Conservation (phyloP, 352 stramenopile genomes). For the Globisporangium abappressorium region DNA sequence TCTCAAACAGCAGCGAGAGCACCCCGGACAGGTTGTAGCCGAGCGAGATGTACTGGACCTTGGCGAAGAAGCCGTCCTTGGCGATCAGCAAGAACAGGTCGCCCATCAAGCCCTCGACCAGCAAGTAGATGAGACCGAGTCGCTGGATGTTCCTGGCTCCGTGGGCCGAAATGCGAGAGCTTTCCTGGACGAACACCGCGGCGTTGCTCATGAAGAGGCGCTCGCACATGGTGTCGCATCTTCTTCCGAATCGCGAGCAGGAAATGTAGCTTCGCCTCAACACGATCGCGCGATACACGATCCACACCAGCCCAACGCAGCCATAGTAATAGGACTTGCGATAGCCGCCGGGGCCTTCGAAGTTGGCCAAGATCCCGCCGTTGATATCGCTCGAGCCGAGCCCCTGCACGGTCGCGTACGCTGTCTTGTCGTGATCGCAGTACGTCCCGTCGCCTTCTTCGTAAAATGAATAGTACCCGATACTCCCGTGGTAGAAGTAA, state of each 20-base stretch:
- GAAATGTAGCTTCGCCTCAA: constrained; percentile 21
- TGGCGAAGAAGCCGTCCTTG: constrained; percentile 17
- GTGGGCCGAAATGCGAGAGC: constrained; percentile 1
- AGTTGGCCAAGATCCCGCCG: neutral
- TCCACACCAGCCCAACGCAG: constrained; percentile 18
- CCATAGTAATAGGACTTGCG: constrained; percentile 26
- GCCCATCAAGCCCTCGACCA: constrained; percentile 27
- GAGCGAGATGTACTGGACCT: constrained; percentile 33
- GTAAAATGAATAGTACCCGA: constrained; percentile 31
- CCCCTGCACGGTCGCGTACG: neutral
- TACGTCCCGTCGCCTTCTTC: constrained; percentile 23
- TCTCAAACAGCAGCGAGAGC: constrained; percentile 25
- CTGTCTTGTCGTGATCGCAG: constrained; percentile 17
- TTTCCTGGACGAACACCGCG: neutral
- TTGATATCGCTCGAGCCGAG: neutral
- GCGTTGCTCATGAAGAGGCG: neutral
- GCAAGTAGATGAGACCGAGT: constrained; percentile 22
- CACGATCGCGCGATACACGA: constrained; percentile 22
- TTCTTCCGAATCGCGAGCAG: constrained; percentile 2
- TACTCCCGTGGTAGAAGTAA: constrained; percentile 27
- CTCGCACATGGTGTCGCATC: neutral
- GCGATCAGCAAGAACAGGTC: constrained; percentile 32
- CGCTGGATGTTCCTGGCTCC: constrained; percentile 28
- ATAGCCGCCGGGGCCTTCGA: constrained; percentile 11
- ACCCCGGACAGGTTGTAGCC: constrained; percentile 29